Percentiles rank a stretch among this genome's conserved stretches.
These are phyloP conservation scores for Perkinsus chesapeaki DNA, from an alignment of 169 alveolate species.

Conservation along the genomic window DNA sequence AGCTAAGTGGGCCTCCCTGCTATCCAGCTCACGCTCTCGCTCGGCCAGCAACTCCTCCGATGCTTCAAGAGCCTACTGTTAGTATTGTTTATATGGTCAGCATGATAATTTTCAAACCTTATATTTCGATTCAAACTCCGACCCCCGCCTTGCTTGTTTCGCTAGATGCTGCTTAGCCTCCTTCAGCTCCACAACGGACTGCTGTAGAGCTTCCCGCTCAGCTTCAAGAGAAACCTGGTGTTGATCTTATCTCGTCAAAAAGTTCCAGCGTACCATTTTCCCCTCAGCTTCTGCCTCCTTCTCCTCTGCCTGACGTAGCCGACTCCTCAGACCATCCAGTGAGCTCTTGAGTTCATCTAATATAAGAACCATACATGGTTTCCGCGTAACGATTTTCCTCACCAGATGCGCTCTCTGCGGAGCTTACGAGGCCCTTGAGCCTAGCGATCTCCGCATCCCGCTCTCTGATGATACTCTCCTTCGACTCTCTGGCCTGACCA, in stretches of 20 bases:
- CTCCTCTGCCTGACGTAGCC: background rate
- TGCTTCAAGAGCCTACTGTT: no score
- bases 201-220: background rate
- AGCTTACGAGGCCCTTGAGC: background rate
- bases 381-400: background rate
- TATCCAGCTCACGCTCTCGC: background rate
- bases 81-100: no score
- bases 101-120: no score
- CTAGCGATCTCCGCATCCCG: background rate
- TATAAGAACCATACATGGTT: background rate
- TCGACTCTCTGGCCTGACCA: background rate
- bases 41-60: background rate
- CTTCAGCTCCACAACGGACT: background rate
- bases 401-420: background rate
- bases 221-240: background rate
- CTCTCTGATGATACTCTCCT: background rate
- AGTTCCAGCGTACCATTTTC: background rate
- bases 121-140: no score
- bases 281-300: background rate
- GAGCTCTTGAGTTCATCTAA: background rate
- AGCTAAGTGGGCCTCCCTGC: background rate
- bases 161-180: no score
- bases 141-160: no score
- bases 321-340: background rate
- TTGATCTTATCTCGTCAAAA: background rate